Evolutionary conservation across 768 basidiomycete genomes (phyloP), one percentile per base, ranked within the genome.

Genomic region (Agrocybe chaxingu): DNA sequence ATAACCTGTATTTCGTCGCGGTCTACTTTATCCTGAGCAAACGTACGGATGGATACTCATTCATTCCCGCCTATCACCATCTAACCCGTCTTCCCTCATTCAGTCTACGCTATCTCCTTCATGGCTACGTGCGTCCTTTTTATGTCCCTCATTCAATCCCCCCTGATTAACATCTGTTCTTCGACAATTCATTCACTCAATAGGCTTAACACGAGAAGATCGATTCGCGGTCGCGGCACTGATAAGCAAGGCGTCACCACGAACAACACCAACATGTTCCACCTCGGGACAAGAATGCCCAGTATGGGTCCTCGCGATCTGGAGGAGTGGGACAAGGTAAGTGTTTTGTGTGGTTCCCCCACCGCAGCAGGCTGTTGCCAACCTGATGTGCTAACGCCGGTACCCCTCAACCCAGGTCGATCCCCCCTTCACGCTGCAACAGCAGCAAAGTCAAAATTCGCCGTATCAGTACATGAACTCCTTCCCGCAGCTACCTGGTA

Each of bases 11-110:
- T 46, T 88, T 83, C 60, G 70, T 79, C 35, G 74, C 75, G 7
- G 73, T 74, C 42, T 87, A 85, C 61, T 85, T 89, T 53, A 72
- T 82, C 44, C 63, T 87, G 33, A 82, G 79, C 63, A 88, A 87
- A 70, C 57, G 85, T 85, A 60, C 56, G 83, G 64, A 7, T 1
- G 29, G 16, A 30, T 8, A 45, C 53, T 13, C n/a, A 35, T 30
- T 35, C 10, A 11, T 38, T 18, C 8, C 24, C 12, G 33, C 6
- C 11, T 2, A 47, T 19, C 41, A 51, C 8, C 18, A 18, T 40
- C 32, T 45, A 38, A 24, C 39, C 32, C 46, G 13, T 51, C 8
- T 42, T 24, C 6, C 11, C 36, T 10, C 33, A 8, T 8, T 31
- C 48, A 83, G 82, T 84, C n/a, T 82, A 85, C 54, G 79, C 76